These are phyloP conservation scores for Cutaneotrichosporon cutaneum DNA, from an alignment of 1,284 basidiomycete genomes.

Conservation along the genomic window DNA sequence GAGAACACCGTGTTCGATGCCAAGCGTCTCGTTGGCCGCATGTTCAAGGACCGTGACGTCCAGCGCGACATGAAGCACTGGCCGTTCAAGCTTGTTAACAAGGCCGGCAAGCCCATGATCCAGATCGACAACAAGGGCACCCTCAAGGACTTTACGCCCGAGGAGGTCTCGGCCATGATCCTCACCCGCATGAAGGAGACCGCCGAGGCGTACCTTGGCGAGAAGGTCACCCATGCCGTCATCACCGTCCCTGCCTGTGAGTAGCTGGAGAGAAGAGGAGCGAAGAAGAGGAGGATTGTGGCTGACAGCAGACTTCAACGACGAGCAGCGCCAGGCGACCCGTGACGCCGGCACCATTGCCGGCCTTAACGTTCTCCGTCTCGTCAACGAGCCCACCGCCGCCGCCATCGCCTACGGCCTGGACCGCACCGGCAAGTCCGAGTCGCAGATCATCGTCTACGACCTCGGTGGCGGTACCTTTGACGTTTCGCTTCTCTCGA, in stretches of 20 bases:
- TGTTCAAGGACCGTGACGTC: constrained; percentile 67
- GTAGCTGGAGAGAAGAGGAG: constrained; percentile 11
- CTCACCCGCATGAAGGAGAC: constrained; percentile 98
- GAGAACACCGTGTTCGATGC: constrained; percentile 96
- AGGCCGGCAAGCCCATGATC: constrained; percentile 81
- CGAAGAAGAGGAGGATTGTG: background rate
- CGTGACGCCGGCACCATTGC: constrained; percentile 97
- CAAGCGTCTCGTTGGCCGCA: constrained; percentile 82
- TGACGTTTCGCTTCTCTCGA: constrained; percentile 96
- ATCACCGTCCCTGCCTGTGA: constrained; percentile 60
- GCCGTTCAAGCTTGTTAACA: constrained; percentile 78
- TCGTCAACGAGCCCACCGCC: constrained; percentile 98
- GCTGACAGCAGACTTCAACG: constrained; percentile 99
- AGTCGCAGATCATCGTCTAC: constrained; percentile 90
- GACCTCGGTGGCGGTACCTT: constrained; percentile 99
- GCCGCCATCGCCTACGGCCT: constrained; percentile 97
- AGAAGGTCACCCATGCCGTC: constrained; percentile 79
- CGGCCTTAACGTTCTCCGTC: constrained; percentile 92
- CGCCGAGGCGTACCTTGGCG: constrained; percentile 93
- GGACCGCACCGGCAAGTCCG: constrained; percentile 63
- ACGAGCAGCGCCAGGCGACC: constrained; percentile 96
- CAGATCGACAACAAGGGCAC: constrained; percentile 83
- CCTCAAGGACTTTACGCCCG: constrained; percentile 83
- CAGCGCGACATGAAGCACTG: constrained; percentile 66
- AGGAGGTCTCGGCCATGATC: constrained; percentile 98